A percentile compares a stretch with the other conserved stretches of the same genome.
Conservation (phyloP, 306 rosid genomes). For the Citrullus colocynthis region DNA sequence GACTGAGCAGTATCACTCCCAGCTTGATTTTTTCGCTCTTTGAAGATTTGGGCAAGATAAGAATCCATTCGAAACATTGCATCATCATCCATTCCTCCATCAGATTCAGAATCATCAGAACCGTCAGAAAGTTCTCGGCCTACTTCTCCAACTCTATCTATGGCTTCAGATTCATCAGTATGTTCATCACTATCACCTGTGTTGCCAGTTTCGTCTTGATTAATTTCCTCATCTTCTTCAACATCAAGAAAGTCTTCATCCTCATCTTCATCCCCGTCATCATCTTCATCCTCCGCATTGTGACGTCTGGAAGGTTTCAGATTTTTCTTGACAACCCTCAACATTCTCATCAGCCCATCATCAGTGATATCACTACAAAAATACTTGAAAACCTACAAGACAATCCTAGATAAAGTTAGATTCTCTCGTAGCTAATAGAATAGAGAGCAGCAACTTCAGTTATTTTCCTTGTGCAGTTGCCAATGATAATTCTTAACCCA, state of each 20-base stretch:
- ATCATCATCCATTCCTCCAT: constrained; percentile 97
- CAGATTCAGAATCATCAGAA: constrained; percentile 91
- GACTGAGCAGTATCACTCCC: constrained; percentile 81
- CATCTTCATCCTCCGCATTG: constrained; percentile 36
- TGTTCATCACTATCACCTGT: constrained; percentile 76
- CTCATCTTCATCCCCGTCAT: constrained; percentile 23
- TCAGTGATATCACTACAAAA: constrained; percentile 58
- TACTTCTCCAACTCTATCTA: constrained; percentile 41
- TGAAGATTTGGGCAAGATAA: constrained; percentile 69
- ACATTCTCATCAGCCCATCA: constrained; percentile 69
- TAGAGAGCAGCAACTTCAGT: neutral
- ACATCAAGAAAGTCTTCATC: constrained; percentile 58
- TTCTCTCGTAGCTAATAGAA: neutral
- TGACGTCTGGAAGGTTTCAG: constrained; percentile 79
- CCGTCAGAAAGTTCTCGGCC: constrained; percentile 31
- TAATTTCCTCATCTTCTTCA: constrained; percentile 62
- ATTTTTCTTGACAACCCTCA: constrained; percentile 65
- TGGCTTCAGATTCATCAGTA: constrained; percentile 73
- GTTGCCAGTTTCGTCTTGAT: constrained; percentile 61
- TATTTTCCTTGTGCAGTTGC: neutral
- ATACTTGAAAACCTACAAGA: constrained; percentile 62
- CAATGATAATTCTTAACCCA: neutral
- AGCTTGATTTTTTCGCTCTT: constrained; percentile 62
- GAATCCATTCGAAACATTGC: constrained; percentile 90
- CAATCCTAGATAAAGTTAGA: neutral